Conservation (phyloP, 2,329 filamentous ascomycete species). For the Venturia pyrina region DNA sequence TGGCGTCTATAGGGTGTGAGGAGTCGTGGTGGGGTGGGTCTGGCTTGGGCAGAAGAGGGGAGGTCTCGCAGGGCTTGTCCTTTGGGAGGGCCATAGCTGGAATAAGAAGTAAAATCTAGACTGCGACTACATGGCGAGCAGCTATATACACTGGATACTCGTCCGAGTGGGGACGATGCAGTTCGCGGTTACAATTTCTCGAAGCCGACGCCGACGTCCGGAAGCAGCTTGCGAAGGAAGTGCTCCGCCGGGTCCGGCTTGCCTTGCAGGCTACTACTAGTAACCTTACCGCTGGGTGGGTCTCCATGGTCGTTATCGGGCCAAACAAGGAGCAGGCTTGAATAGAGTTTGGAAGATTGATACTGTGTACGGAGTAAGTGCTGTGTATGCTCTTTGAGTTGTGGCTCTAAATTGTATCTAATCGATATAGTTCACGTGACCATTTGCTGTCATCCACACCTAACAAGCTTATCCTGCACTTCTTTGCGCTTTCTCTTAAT, state of each 20-base stretch:
- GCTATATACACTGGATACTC: not conserved
- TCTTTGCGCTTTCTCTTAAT: too few relatives aligned
- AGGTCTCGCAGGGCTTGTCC: slow-evolving; percentile 30
- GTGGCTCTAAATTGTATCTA: too few relatives aligned
- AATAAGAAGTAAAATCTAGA: not conserved
- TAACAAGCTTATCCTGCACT: too few relatives aligned
- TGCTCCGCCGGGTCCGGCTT: not conserved
- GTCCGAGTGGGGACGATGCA: not conserved
- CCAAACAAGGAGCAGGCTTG: not conserved
- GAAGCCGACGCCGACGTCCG: not conserved
- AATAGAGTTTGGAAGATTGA: not conserved
- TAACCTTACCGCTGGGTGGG: not conserved
- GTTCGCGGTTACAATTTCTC: not conserved
- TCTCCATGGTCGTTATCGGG: not conserved
- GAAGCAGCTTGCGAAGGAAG: slow-evolving; percentile 1
- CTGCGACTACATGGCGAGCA: not conserved
- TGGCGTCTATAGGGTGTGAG: slow-evolving; percentile 18
- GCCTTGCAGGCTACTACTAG: not conserved
- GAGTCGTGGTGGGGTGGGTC: slow-evolving; percentile 11
- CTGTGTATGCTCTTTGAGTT: too few relatives aligned
- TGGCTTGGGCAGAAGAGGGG: slow-evolving; percentile 32
- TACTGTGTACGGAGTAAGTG: too few relatives aligned
- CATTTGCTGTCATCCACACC: too few relatives aligned
- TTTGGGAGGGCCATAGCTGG: not conserved
- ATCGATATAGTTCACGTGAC: too few relatives aligned